These are phyloP conservation scores for Murraya koenigii DNA, from an alignment of 345 rosid genomes.

Conservation along the genomic window DNA sequence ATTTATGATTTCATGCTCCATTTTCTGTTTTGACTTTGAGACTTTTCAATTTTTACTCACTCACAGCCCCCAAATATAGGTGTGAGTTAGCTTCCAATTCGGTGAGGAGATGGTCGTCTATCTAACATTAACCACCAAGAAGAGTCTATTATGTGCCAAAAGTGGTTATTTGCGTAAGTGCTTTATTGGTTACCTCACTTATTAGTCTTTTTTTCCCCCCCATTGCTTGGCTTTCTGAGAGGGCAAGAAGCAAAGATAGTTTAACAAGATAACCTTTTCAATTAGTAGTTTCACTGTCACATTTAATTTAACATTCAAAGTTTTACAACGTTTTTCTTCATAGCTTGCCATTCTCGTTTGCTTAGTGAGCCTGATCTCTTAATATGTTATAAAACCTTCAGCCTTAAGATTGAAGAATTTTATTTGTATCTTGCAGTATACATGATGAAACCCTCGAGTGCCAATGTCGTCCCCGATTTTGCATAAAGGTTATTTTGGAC, in stretches of 20 bases:
- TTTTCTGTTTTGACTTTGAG: constrained; percentile 25
- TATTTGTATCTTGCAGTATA: too few species aligned
- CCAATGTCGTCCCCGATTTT: too few species aligned
- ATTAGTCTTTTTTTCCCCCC: background rate
- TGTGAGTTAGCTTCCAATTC: constrained; percentile 31
- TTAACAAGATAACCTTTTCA: background rate
- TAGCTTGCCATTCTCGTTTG: too few species aligned
- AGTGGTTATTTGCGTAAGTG: background rate
- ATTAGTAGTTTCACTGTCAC: background rate
- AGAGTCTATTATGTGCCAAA: background rate
- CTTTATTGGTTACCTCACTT: constrained; percentile 3
- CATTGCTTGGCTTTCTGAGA: background rate
- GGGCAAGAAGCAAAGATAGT: background rate
- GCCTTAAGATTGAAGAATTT: too few species aligned
- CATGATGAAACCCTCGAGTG: too few species aligned
- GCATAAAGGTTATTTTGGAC: too few species aligned
- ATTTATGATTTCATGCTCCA: background rate
- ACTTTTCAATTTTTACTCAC: background rate
- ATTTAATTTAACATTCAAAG: background rate
- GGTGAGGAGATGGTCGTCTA: constrained; percentile 33
- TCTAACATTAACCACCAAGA: constrained; percentile 25
- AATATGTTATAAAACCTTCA: too few species aligned
- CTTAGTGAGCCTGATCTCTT: background rate
- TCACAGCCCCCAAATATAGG: constrained; percentile 16
- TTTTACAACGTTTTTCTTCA: background rate